phyloP scores from a whole-genome alignment of 1,284 basidiomycete genomes.

The Moniliella sp. region DNA sequence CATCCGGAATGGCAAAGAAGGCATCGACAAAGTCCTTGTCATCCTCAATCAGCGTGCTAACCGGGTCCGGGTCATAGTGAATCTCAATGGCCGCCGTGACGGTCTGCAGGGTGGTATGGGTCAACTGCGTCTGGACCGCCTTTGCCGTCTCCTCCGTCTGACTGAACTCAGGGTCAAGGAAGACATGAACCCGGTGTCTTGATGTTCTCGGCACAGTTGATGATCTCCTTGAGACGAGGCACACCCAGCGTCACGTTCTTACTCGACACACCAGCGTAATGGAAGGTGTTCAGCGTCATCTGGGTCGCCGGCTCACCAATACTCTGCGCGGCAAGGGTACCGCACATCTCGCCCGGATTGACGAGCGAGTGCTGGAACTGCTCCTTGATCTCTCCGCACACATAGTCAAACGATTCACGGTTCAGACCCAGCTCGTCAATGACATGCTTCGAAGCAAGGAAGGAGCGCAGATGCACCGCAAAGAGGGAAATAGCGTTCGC shows the following conservation, averaged over 20 bases:
- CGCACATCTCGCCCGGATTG: slow-evolving; percentile 96
- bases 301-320: slow-evolving; percentile 98
- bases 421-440: slow-evolving; percentile 30
- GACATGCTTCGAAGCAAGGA: slow-evolving; percentile 27
- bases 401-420: slow-evolving; percentile 76
- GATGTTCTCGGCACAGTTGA: slow-evolving; percentile 94
- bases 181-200: slow-evolving; percentile 83
- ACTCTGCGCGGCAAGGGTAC: slow-evolving; percentile 86
- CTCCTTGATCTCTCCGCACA: slow-evolving; percentile 72
- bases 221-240: slow-evolving; percentile 89
- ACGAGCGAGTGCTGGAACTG: slow-evolving; percentile 51
- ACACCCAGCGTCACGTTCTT: slow-evolving; percentile 97
- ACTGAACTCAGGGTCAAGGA: slow-evolving; percentile 37
- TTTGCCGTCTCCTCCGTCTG: slow-evolving; percentile 43
- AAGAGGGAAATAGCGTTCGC: slow-evolving; percentile 75
- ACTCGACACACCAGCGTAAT: slow-evolving; percentile 91
- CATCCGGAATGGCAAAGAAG: slow-evolving; percentile 97
- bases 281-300: slow-evolving; percentile 92
- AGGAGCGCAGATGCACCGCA: slow-evolving; percentile 44
- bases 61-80: slow-evolving; percentile 88
- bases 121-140: slow-evolving; percentile 71
- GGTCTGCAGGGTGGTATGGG: slow-evolving; percentile 79
- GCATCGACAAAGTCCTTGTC: slow-evolving; percentile 89
- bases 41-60: slow-evolving; percentile 80
- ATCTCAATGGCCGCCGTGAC: slow-evolving; percentile 90